phyloP scores from a whole-genome alignment of 2,329 filamentous ascomycete genomes.

The Xylariaceae sp. region DNA sequence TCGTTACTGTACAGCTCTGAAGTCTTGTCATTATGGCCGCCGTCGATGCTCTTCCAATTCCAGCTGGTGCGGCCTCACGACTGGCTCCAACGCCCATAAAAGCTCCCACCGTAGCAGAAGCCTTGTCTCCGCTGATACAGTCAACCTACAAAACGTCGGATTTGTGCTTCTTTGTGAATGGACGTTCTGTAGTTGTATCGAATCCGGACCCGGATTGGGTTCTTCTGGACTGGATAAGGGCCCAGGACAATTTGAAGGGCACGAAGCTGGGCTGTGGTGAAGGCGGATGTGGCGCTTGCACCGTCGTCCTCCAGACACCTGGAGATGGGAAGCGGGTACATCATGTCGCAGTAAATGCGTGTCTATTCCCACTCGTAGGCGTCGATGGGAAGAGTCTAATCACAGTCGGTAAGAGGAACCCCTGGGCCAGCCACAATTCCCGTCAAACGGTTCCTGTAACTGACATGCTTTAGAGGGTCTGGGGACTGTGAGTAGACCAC shows the following conservation, averaged over 20 bases:
- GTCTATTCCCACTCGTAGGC: conserved; percentile 82
- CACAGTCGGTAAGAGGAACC: conserved; percentile 73
- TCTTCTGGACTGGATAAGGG: conserved; percentile 24
- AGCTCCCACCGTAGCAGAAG: conserved; percentile 11
- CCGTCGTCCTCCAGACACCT: conserved; percentile 84
- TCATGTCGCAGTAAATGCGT: conserved; percentile 92
- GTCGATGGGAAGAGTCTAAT: conserved; percentile 96
- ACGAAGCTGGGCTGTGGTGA: conserved; percentile 69
- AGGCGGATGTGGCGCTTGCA: conserved; percentile 92
- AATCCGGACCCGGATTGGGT: conserved; percentile 27
- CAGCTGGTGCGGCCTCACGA: conserved; percentile 1
- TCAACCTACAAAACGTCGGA: conserved; percentile 30
- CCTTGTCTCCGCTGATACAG: conserved; percentile 14
- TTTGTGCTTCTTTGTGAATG: conserved; percentile 27
- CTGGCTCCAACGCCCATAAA: neutral
- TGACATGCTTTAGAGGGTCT: neutral
- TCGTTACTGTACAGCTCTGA: too few relatives aligned
- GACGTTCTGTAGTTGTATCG: conserved; percentile 16
- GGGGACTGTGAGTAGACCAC: conserved; percentile 53
- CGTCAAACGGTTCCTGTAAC: neutral
- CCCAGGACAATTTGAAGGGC: conserved; percentile 17
- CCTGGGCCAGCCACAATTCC: conserved; percentile 39
- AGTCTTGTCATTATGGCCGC: conserved; percentile 14
- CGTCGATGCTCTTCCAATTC: conserved; percentile 11
- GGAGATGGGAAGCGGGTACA: conserved; percentile 78